These are phyloP conservation scores for Yarrowia porcina DNA, from an alignment of 805 yeast species.

Conservation along the genomic window DNA sequence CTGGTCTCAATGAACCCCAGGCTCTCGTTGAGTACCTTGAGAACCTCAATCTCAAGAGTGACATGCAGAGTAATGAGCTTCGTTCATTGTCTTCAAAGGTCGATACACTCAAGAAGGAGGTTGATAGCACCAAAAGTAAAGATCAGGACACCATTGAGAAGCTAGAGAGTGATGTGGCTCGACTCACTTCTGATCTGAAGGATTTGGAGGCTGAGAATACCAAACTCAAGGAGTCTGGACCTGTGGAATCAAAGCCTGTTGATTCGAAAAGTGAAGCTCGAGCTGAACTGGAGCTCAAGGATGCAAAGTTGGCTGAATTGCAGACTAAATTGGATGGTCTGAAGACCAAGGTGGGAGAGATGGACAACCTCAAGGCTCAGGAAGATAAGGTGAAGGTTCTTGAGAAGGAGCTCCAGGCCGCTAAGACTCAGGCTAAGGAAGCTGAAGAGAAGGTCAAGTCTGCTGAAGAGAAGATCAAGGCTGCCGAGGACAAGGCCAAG, in stretches of 20 bases:
- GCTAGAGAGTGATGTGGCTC: slow-evolving; percentile 30
- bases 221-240: slow-evolving; percentile 9
- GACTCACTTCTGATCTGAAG: slow-evolving; percentile 25
- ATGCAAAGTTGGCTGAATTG: not conserved
- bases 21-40: slow-evolving; percentile 65
- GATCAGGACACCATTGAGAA: slow-evolving; percentile 30
- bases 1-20: slow-evolving; percentile 69
- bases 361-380: slow-evolving; percentile 20
- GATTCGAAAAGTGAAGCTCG: slow-evolving; percentile 3
- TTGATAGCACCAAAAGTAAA: slow-evolving; percentile 7
- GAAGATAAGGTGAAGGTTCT: slow-evolving; percentile 3
- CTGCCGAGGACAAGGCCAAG: not conserved
- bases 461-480: not conserved
- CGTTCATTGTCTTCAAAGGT: slow-evolving; percentile 42
- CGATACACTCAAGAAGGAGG: slow-evolving; percentile 21
- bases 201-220: slow-evolving; percentile 26
- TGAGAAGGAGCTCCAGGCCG: slow-evolving; percentile 2
- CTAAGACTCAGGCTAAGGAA: not conserved
- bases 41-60: slow-evolving; percentile 58
- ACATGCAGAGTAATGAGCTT: slow-evolving; percentile 63
- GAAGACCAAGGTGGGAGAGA: slow-evolving; percentile 17
- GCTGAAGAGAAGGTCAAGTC: not conserved
- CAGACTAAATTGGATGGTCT: slow-evolving; percentile 7
- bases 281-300: slow-evolving; percentile 13
- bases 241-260: not conserved